These are phyloP conservation scores for Gossypium australe DNA, from an alignment of 345 rosid species.

Conservation along the genomic window DNA sequence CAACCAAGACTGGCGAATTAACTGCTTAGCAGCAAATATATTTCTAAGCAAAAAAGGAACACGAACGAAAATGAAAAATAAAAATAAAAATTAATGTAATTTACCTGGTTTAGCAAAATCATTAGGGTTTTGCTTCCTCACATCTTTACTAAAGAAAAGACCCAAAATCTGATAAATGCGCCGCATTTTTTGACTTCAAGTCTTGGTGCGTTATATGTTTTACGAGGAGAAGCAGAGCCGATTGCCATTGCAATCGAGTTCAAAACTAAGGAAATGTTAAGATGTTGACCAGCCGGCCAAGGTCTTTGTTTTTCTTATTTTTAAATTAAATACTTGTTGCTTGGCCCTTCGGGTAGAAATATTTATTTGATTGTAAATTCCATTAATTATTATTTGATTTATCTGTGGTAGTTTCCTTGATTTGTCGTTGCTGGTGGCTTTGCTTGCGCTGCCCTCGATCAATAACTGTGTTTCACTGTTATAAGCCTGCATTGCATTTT, in stretches of 20 bases:
- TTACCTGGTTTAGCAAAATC: slow-evolving; percentile 72
- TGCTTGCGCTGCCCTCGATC: no score
- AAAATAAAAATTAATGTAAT: not conserved
- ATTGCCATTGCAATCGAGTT: slow-evolving; percentile 3
- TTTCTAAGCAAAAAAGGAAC: not conserved
- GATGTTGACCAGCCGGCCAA: not conserved
- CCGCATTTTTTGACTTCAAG: not conserved
- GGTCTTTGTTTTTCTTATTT: not conserved
- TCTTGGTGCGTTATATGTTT: not conserved
- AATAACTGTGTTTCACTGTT: no score
- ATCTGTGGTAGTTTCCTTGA: no score
- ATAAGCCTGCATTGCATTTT: no score
- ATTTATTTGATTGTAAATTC: no score
- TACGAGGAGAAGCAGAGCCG: not conserved
- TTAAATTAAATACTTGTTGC: not conserved
- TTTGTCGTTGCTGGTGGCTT: no score
- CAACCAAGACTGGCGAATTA: not conserved
- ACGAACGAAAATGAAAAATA: not conserved
- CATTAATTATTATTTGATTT: no score
- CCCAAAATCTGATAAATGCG: slow-evolving; percentile 23
- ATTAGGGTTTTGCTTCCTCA: slow-evolving; percentile 70
- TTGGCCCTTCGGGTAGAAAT: no score
- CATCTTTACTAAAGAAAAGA: slow-evolving; percentile 44
- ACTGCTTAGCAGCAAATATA: not conserved
- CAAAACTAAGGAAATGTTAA: not conserved